These are phyloP conservation scores for Trichoderma pleuroti DNA, from an alignment of 2,329 filamentous ascomycete genomes.

Conservation along the genomic window DNA sequence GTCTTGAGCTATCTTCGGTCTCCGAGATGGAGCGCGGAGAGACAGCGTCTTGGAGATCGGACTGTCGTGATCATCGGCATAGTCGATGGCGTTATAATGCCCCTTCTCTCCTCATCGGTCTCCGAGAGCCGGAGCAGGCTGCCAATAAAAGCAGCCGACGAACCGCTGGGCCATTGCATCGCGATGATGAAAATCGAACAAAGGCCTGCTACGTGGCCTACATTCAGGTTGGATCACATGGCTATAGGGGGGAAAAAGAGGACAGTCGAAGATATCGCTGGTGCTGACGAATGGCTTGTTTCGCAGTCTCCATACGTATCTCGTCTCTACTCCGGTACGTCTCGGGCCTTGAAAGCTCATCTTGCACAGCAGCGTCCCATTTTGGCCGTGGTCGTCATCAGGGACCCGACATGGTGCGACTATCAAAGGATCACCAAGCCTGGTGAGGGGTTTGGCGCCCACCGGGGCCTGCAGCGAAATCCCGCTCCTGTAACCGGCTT, in stretches of 20 bases:
- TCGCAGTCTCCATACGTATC: background rate
- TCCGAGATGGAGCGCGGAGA: background rate
- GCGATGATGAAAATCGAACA: background rate
- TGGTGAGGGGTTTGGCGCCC: background rate
- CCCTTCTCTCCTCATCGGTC: conserved; percentile 10
- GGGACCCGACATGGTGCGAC: conserved; percentile 2
- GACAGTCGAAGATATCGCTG: background rate
- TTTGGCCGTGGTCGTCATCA: background rate
- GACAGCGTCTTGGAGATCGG: background rate
- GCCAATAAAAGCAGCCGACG: background rate
- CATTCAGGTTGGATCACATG: background rate
- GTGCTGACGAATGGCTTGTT: background rate
- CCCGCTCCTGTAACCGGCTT: conserved; percentile 6
- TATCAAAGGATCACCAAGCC: background rate
- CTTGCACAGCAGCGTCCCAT: background rate
- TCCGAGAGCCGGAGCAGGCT: conserved; percentile 8
- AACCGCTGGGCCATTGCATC: background rate
- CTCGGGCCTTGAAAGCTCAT: background rate
- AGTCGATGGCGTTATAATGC: conserved; percentile 9
- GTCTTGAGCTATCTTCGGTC: background rate
- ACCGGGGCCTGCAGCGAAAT: background rate
- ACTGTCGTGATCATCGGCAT: background rate
- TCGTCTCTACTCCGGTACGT: background rate
- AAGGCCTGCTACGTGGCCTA: background rate
- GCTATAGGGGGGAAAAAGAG: background rate